Evolutionary conservation across 2,329 filamentous ascomycete genomes (phyloP), one percentile per base, ranked within the genome.

Genomic region (Aureobasidium mangrovei): DNA sequence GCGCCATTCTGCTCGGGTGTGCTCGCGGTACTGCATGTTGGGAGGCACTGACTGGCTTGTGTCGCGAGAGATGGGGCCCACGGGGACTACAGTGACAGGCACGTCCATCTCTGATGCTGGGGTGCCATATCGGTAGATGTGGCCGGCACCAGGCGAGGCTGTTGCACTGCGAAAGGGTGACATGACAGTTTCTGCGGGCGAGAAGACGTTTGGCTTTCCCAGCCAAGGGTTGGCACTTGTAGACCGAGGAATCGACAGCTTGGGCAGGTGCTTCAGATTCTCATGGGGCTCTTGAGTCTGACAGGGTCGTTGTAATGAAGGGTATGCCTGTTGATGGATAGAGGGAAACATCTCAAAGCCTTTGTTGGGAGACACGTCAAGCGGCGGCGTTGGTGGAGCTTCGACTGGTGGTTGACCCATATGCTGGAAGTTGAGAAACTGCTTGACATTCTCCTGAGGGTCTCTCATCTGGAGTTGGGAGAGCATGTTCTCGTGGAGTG

Each of bases 71-170:
- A 95, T 76, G 5, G 87, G 87, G 0, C 85, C 87, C 12, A 82
- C 63, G 1, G 82, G 81, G 41, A 91, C 75, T 2, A 84, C 79
- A 0, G 88, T 93, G 56, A 94, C 72, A 0, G 91, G 91, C 9
- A 91, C 83, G 66, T 96, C 91, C 77, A 91, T 85, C 65, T 95
- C 90, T 2, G 91, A 95, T 67, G 91, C 87, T 12, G 91, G 90
- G 0, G 88, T 94, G n/a, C 82, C 85, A 59, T 88, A 84, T 53
- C 87, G 83, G 71, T 90, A 91, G 40, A 85, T 57, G 47, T 77
- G 74, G 0, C 78, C 76, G 12, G 24, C 27, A 4, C 40, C 49
- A 3, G 85, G 78, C 1, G 79, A 80, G 31, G 64, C 65, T 18
- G 66, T 66, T 28, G 69, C 70, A 55, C 70, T 74, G 59, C 72